Evolutionary conservation across 2,329 filamentous ascomycete genomes (phyloP), one percentile per base, ranked within the genome.

Genomic region (Diaporthe eres): DNA sequence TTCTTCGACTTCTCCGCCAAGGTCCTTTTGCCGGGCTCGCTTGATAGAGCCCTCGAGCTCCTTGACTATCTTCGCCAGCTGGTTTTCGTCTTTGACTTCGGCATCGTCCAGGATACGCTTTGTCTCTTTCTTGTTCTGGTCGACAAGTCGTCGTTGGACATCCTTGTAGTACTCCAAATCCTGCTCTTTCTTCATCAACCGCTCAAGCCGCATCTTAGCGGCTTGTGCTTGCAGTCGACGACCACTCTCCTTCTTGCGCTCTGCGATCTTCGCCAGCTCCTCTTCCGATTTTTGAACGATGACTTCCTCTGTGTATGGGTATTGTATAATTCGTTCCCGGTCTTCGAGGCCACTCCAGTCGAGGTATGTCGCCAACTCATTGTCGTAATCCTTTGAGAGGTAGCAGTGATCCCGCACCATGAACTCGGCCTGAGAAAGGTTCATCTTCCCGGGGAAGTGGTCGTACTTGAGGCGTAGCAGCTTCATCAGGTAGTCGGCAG

Each of bases 191-290:
- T 94, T 94, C 83, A 98, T 95, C 63, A 99, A 88, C 81, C 98
- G 98, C 78, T 99, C 97, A 0, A 99, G 87, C 10, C 97, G 93
- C 95, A 98, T 98, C 85, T 98, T 98, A 13, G 96, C 96, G 0
- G 97, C 97, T 84, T 99, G 97, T 81, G 98, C 95, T 83, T 99
- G 97, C 37, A 99, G 83, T 61, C 97, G 90, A 78, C 97, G 90
- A 0, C 97, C 97, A 79, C 95, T 97, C 85, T 99, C 97, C 83
- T 97, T 98, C 82, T 98, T 95, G 82, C 96, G 94, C 87, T 99
- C 97, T 15, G 96, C 95, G 78, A 97, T 95, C 55, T 92, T 90
- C 3, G 94, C 95, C 22, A 99, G 89, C 83, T 99, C 97, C 83
- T 98, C 97, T 81, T 98, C 95, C 2, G 94, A 97, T 86, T 99